Evolutionary conservation across 768 basidiomycete genomes (phyloP), one percentile per base, ranked within the genome.

Genomic region (Russula vinacea): DNA sequence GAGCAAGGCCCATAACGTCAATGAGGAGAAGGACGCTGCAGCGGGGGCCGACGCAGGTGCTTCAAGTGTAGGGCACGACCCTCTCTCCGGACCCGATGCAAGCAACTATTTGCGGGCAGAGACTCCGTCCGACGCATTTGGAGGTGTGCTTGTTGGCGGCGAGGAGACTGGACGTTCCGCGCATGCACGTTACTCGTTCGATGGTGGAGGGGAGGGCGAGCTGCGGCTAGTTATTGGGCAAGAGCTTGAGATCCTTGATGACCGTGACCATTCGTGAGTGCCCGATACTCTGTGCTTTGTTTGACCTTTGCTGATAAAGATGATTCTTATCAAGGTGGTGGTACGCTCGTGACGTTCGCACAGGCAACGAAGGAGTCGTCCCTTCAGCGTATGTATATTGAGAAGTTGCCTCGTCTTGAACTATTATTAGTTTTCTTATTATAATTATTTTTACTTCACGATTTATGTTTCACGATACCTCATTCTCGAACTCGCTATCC

Each of bases 351-450:
- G 91, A 95, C 74, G 77, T 84, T 24, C 82, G 83, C 57, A 87
- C 88, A 53, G 90, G 93, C 10, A 83, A 80, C 55, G 92, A 95
- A 76, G 94, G 94, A 14, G 90, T 95, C 37, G 90, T 97, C 56
- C 94, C 94, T 10, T 90, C 92, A 47, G 86, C 92, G 62, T 98
- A 95, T 81, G 80, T 92, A 77, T 92, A 91, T 78, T 93, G 81
- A 83, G 70, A 65, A 63, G 57, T 62, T 26, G 29, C 22, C 39
- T 11, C 37, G 9, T 56, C 29, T 53, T 62, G 44, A 10, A 10
- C n/a, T 53, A 45, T 49, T 26, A 58, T 56, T 51, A 49, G 17
- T 60, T 58, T 58, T 19, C 50, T 45, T 45, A 45, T 64, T 51
- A 44, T 68, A 64, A 59, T 63, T 67, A 68, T 68, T 70, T 68